phyloP scores from a whole-genome alignment of 2,329 filamentous ascomycete genomes.

The Botryotinia globosa region DNA sequence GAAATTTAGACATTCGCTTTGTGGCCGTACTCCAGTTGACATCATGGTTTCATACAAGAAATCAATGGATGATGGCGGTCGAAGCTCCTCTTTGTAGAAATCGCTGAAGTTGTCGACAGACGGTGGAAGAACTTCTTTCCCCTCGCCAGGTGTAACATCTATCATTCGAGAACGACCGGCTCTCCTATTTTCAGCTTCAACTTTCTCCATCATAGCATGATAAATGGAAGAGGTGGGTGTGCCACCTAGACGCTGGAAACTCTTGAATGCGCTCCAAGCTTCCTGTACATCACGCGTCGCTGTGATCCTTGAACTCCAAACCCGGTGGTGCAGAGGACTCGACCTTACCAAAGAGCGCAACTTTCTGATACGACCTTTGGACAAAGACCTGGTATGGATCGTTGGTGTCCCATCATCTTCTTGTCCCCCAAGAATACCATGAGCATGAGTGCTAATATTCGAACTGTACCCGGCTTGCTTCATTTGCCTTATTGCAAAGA shows the following conservation, averaged over 20 bases:
- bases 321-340: slow-evolving; percentile 1
- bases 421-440: slow-evolving; percentile 54
- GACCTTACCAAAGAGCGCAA: slow-evolving; percentile 17
- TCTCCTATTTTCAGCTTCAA: slow-evolving; percentile 42
- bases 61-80: slow-evolving; percentile 53
- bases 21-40: slow-evolving; percentile 47
- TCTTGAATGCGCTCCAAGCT: slow-evolving; percentile 50
- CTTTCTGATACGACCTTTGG: slow-evolving; percentile 13
- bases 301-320: slow-evolving; percentile 56
- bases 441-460: slow-evolving; percentile 47
- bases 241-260: slow-evolving; percentile 39
- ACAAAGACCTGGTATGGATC: slow-evolving; percentile 50
- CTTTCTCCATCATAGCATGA: slow-evolving; percentile 58
- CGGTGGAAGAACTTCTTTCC: slow-evolving; percentile 52
- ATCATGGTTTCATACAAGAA: slow-evolving; percentile 60
- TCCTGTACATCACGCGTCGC: slow-evolving; percentile 60
- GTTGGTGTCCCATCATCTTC: slow-evolving; percentile 52
- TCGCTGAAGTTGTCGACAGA: slow-evolving; percentile 58
- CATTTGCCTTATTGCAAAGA: slow-evolving; percentile 53
- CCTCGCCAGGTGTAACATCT: slow-evolving; percentile 56
- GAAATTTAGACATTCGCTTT: slow-evolving; percentile 50
- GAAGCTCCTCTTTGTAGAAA: slow-evolving; percentile 61
- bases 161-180: slow-evolving; percentile 25
- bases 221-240: slow-evolving; percentile 49
- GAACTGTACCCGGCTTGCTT: slow-evolving; percentile 54